Base-by-base conservation (phyloP, 805 yeast genomes). In the Myxozyma mucilagina region DNA sequence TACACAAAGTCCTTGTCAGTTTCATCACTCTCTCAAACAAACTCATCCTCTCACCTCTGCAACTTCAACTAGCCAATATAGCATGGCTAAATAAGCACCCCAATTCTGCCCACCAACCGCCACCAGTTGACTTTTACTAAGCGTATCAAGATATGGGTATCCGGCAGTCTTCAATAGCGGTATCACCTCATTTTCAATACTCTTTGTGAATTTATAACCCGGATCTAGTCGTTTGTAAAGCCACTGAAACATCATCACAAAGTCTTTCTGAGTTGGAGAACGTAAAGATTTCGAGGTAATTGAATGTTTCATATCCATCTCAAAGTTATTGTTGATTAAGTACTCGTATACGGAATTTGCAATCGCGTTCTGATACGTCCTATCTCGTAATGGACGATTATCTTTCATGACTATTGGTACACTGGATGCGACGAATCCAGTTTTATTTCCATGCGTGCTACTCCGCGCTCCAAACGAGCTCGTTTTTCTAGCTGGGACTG, bases 91-190 rank as follows among this genome's bases (percentile, higher is more conserved):
- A 66, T 90, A 89, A 7, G 82, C 81, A 11, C 89, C 90, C 97
- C 97, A 91, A 66, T 85, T 85, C 57, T 70, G 71, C 1, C 96
- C 96, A 5, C 97, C 97, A 11, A 90, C 97, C 0, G 97, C 97
- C 42, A 91, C 84, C 42, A 91, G 86, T 71, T 90, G 96, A 0
- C 94, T 87, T 69, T 91, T 86, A 72, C 87, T 89, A 43, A 92
- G 85, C 0, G 89, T 78, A 44, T 88, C 96, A 60, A 90, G 73
- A 71, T 87, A 90, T 1, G 97, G 97, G 69, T 91, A 91, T 52
- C 82, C 83, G 62, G 90, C 72, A 41, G 79, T 79, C 70, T 84
- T 86, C 67, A 91, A 75, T 18, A 89, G 75, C 18, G 82, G 79
- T 63, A 85, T 87, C 3, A 90, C 87, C 64, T 91, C 97, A 51